Evolutionary conservation across 2,329 filamentous ascomycete genomes (phyloP).

Genomic region (Eutypella sp.): DNA sequence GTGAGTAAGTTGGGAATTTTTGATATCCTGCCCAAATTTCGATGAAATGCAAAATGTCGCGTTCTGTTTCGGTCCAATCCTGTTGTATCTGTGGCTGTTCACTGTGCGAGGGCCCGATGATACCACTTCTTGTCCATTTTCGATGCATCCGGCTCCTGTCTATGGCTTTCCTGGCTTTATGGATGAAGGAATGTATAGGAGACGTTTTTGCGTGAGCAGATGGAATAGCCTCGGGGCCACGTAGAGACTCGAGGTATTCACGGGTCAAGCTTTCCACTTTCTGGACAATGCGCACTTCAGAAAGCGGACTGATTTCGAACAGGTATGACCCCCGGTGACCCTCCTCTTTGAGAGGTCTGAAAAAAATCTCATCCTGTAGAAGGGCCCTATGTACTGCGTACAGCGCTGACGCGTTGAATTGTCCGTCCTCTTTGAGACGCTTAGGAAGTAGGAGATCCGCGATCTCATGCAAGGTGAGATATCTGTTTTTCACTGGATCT

Average conservation of each 20-base stretch:
- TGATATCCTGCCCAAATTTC: constrained; percentile 60
- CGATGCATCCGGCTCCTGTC: constrained; percentile 45
- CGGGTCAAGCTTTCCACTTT: constrained; percentile 49
- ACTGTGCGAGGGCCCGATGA: constrained; percentile 34
- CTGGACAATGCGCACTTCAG: constrained; percentile 48
- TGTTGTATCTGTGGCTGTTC: constrained; percentile 8
- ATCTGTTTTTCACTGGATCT: constrained; percentile 30
- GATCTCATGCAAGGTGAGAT: constrained; percentile 48
- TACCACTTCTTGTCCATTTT: constrained; percentile 45
- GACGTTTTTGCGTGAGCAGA: not conserved
- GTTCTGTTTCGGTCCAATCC: constrained; percentile 45
- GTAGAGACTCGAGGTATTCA: constrained; percentile 40
- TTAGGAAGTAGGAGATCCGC: constrained; percentile 38
- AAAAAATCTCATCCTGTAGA: constrained; percentile 53
- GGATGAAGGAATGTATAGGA: constrained; percentile 40
- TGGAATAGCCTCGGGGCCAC: not conserved
- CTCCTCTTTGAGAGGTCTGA: constrained; percentile 48
- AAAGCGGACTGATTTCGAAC: constrained; percentile 56
- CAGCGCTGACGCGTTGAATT: constrained; percentile 44
- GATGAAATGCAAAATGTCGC: constrained; percentile 61
- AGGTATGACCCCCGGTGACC: constrained; percentile 48
- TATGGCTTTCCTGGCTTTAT: constrained; percentile 45
- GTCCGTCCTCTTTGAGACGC: constrained; percentile 28
- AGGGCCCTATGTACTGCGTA: constrained; percentile 69
- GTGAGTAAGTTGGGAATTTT: constrained; percentile 47